A percentile compares a stretch with the other conserved stretches of the same genome.
These are phyloP conservation scores for Cercospora zeae-maydis DNA, from an alignment of 2,329 filamentous ascomycete species.

Conservation along the genomic window DNA sequence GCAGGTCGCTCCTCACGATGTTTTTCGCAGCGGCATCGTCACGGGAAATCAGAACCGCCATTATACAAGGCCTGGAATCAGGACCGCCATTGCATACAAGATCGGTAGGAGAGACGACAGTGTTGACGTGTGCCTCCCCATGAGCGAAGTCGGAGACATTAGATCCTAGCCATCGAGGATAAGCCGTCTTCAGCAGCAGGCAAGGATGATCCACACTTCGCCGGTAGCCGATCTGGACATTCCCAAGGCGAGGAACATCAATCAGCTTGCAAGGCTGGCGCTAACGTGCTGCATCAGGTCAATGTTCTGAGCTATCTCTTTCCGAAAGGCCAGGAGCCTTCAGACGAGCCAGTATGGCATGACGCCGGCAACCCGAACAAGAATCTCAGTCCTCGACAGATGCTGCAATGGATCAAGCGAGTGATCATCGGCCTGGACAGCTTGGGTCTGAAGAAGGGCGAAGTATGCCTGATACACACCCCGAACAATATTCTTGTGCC, in stretches of 20 bases:
- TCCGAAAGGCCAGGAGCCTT: slow-evolving; percentile 34
- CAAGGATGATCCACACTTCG: slow-evolving; percentile 29
- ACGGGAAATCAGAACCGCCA: not conserved
- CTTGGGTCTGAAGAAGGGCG: slow-evolving; percentile 46
- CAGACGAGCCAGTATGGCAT: slow-evolving; percentile 53
- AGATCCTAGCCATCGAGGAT: not conserved
- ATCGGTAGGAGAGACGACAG: too few relatives aligned
- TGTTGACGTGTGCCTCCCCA: not conserved
- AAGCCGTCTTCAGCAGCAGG: not conserved
- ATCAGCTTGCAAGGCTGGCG: not conserved
- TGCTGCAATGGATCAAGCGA: slow-evolving; percentile 51
- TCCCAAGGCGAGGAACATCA: slow-evolving; percentile 22
- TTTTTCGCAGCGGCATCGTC: not conserved
- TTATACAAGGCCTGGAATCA: not conserved
- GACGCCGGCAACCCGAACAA: slow-evolving; percentile 49
- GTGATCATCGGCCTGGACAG: slow-evolving; percentile 50
- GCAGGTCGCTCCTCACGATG: not conserved
- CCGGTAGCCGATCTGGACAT: slow-evolving; percentile 29
- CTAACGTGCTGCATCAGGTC: slow-evolving; percentile 32
- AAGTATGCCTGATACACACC: slow-evolving; percentile 54
- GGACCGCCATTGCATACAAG: too few relatives aligned
- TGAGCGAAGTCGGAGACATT: not conserved
- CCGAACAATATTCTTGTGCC: slow-evolving; percentile 57
- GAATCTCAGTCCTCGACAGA: slow-evolving; percentile 48
- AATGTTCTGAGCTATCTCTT: slow-evolving; percentile 44